phyloP scores from a whole-genome alignment of 2,329 filamentous ascomycete genomes.

The Arthrocladium fulminans region DNA sequence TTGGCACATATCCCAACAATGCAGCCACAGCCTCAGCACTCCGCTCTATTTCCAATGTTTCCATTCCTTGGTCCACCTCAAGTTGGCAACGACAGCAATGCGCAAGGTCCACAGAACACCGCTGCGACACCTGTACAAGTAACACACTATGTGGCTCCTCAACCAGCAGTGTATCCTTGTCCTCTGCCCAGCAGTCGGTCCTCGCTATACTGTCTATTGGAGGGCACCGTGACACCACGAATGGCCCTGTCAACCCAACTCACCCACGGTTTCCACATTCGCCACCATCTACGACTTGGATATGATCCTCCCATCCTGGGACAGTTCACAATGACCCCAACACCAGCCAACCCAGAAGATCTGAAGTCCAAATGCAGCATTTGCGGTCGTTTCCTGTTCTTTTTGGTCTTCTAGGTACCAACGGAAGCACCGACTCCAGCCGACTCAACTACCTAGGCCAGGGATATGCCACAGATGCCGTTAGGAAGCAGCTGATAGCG shows the following conservation, averaged over 20 bases:
- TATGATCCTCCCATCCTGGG: not conserved
- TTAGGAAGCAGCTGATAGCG: constrained; percentile 18
- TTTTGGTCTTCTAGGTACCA: constrained; percentile 22
- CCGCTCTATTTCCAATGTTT: constrained; percentile 5
- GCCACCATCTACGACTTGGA: constrained; percentile 2
- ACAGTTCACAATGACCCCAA: not conserved
- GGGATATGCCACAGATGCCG: constrained; percentile 21
- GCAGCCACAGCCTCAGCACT: not conserved
- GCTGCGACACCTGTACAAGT: constrained; percentile 10
- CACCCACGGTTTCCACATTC: constrained; percentile 5
- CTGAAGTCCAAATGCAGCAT: constrained; percentile 21
- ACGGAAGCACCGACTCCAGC: constrained; percentile 18
- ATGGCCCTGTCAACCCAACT: not conserved
- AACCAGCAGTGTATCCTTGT: constrained; percentile 8
- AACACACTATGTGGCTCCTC: constrained; percentile 4
- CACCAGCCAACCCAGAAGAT: constrained; percentile 8
- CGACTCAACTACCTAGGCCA: constrained; percentile 17
- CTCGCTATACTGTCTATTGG: not conserved
- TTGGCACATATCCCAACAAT: constrained; percentile 2
- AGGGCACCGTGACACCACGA: not conserved
- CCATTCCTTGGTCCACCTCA: constrained; percentile 5
- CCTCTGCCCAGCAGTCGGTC: not conserved
- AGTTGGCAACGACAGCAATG: constrained; percentile 1
- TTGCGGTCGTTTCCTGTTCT: constrained; percentile 21
- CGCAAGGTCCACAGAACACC: constrained; percentile 1